Conservation (phyloP, 169 alveolate genomes). For the Cyclospora cayetanensis region DNA sequence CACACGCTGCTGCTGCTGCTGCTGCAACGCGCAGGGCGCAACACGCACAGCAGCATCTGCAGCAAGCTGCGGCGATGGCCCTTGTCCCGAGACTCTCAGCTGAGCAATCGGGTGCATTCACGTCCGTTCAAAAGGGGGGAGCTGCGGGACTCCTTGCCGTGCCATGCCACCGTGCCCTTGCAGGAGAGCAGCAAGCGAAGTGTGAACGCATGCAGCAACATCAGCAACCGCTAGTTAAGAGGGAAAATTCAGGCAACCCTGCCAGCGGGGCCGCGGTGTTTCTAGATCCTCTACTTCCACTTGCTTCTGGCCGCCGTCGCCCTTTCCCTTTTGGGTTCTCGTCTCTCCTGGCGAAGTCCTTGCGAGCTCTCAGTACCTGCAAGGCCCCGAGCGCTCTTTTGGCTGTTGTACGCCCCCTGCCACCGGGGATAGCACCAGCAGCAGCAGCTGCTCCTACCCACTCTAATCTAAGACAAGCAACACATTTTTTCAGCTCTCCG, state of each 20-base stretch:
- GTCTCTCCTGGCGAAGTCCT: not conserved
- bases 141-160: constrained; percentile 11
- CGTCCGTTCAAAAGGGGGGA: not conserved
- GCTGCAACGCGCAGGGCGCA: constrained; percentile 10
- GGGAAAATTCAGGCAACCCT: not conserved
- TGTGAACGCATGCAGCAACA: not conserved
- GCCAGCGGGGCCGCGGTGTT: not conserved
- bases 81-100: not conserved
- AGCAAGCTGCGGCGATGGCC: not conserved
- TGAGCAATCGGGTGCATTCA: not conserved
- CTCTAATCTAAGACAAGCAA: too few relatives aligned
- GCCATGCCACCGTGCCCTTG: not conserved
- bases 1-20: not conserved
- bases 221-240: constrained; percentile 21
- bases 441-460: constrained; percentile 12
- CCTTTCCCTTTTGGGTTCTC: not conserved
- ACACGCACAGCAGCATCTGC: not conserved
- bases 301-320: not conserved
- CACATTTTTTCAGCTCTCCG: too few relatives aligned
- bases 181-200: constrained; percentile 19
- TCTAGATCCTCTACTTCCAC: not conserved
- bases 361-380: not conserved
- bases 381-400: constrained; percentile 4
- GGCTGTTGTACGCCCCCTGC: not conserved
- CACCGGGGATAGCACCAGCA: not conserved